Percentiles rank a stretch among this genome's conserved stretches.
Evolutionary conservation across 805 yeast genomes (phyloP).

Genomic region (Limtongia smithiae): DNA sequence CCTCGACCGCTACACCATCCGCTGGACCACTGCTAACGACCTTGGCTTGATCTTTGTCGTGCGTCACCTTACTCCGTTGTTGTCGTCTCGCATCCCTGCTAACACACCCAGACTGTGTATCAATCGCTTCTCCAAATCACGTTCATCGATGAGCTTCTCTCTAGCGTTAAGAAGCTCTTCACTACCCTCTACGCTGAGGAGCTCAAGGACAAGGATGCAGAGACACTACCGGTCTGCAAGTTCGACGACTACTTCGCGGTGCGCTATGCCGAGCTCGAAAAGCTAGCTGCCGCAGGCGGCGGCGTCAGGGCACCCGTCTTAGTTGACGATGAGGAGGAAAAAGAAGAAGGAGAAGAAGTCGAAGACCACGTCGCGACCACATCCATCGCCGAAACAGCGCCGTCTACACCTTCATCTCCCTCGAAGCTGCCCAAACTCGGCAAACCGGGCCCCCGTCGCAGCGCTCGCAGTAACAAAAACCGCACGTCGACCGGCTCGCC

Average conservation of each 20-base stretch:
- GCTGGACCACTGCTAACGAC: conserved; percentile 44
- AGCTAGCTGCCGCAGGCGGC: conserved; percentile 9
- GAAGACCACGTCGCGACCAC: conserved; percentile 1
- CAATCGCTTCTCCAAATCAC: conserved; percentile 38
- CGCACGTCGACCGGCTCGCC: background rate
- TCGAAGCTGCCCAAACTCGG: conserved; percentile 1
- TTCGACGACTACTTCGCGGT: conserved; percentile 36
- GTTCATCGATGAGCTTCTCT: conserved; percentile 37
- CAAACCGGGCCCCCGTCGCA: conserved; percentile 17
- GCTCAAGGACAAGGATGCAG: conserved; percentile 13
- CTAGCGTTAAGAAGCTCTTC: conserved; percentile 37
- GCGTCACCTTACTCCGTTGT: background rate
- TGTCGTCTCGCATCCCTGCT: no score
- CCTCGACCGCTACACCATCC: conserved; percentile 45
- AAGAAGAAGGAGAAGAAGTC: conserved; percentile 1
- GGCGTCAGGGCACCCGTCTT: conserved; percentile 2
- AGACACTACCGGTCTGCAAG: conserved; percentile 24
- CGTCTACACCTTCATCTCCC: no score
- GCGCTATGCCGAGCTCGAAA: conserved; percentile 34
- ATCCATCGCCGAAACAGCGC: no score
- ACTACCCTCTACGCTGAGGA: conserved; percentile 32
- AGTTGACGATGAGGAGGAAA: conserved; percentile 4
- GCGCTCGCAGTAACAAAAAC: conserved; percentile 1
- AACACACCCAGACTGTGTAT: conserved; percentile 31
- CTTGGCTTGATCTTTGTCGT: conserved; percentile 43